A percentile compares a stretch with the other conserved stretches of the same genome.
Conservation (phyloP, 495 filamentous ascomycete genomes). For the Daldinia decipiens region DNA sequence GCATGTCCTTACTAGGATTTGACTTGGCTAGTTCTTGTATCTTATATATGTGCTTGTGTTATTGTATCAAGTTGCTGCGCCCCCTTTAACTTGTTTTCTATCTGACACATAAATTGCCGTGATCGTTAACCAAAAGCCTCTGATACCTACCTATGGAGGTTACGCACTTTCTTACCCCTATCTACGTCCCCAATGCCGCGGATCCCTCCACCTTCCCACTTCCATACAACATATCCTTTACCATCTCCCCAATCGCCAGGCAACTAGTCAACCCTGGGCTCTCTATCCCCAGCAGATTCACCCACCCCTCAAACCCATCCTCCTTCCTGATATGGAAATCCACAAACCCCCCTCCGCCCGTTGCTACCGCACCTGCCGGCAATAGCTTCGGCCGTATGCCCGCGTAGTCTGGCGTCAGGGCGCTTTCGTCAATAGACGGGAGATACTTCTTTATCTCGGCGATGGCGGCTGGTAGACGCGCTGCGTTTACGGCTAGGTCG, state of each 20-base stretch:
- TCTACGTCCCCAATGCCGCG: background rate
- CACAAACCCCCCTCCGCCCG: conserved; percentile 71
- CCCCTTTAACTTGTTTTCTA: background rate
- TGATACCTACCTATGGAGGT: too few relatives aligned
- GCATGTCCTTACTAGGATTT: background rate
- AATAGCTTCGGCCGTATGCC: conserved; percentile 90
- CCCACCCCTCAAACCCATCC: conserved; percentile 83
- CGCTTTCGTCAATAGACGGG: conserved; percentile 71
- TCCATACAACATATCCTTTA: conserved; percentile 76
- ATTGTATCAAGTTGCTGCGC: background rate
- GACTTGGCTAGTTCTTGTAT: background rate
- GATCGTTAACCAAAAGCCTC: background rate
- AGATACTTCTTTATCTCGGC: conserved; percentile 81
- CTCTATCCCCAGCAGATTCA: conserved; percentile 94
- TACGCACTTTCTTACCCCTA: too few relatives aligned
- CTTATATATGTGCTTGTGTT: background rate
- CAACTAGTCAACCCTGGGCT: conserved; percentile 92
- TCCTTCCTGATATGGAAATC: conserved; percentile 89
- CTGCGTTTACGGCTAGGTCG: conserved; percentile 58
- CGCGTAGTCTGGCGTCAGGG: conserved; percentile 84
- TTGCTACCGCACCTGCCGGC: conserved; percentile 63
- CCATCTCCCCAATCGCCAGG: conserved; percentile 88
- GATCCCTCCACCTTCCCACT: conserved; percentile 29
- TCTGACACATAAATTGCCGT: background rate
- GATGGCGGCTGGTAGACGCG: conserved; percentile 72